Percentiles rank a stretch among this genome's conserved stretches.
Evolutionary conservation across 2,329 filamentous ascomycete genomes (phyloP).

Genomic region (Magnaporthiopsis incrustans): DNA sequence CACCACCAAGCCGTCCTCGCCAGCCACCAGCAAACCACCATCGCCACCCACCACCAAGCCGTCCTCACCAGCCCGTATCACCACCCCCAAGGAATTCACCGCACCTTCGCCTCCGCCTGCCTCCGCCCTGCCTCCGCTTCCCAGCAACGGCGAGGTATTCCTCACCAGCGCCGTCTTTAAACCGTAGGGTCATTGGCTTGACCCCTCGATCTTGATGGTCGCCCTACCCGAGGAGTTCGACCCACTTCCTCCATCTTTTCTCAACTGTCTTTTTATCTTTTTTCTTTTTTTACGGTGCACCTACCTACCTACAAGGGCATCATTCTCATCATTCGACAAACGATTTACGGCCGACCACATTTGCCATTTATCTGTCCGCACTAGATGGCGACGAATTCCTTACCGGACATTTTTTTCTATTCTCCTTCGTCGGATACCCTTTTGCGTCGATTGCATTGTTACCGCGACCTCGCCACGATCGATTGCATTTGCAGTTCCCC

Average conservation of each 20-base stretch:
- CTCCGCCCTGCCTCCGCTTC: not conserved
- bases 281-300: conserved; percentile 6
- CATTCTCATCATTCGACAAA: conserved; percentile 8
- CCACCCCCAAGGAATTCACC: not conserved
- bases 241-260: not conserved
- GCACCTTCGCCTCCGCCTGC: not conserved
- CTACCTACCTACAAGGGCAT: conserved; percentile 8
- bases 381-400: not conserved
- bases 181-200: conserved; percentile 18
- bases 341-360: conserved; percentile 12
- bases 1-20: conserved; percentile 8
- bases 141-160: conserved; percentile 28
- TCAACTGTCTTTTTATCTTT: not conserved
- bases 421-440: not conserved
- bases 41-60: conserved; percentile 9
- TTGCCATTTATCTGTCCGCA: conserved; percentile 4
- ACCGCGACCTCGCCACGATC: too few relatives aligned
- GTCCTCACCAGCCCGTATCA: not conserved
- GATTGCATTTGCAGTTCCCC: not conserved
- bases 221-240: not conserved
- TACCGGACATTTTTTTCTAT: conserved; percentile 2
- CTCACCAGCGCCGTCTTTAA: conserved; percentile 44
- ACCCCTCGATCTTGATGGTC: not conserved
- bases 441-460: not conserved
- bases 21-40: conserved; percentile 6